Conservation (phyloP, 345 rosid species). For the Camelina laxa region DNA sequence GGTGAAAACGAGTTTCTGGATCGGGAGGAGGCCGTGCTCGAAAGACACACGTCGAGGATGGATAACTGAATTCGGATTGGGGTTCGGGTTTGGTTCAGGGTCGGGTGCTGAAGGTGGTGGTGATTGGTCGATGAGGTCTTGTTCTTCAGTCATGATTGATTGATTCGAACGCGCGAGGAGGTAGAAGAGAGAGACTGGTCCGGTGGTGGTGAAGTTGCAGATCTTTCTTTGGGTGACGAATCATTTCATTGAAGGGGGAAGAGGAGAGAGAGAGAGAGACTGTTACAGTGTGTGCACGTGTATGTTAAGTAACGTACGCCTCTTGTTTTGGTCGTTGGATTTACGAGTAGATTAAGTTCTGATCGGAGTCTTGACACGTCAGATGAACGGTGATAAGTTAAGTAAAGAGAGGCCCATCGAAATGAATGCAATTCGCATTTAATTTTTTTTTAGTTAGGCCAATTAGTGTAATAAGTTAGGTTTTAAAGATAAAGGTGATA, state of each 20-base stretch:
- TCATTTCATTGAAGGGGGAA: constrained; percentile 23
- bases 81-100: constrained; percentile 44
- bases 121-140: constrained; percentile 52
- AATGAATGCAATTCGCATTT: no score
- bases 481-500: constrained; percentile 9
- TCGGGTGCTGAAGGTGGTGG: constrained; percentile 53
- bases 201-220: constrained; percentile 47
- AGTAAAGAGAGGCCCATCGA: no score
- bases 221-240: constrained; percentile 48
- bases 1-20: constrained; percentile 82
- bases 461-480: constrained; percentile 16
- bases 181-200: constrained; percentile 26
- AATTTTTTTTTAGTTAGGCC: no score
- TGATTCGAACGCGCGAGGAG: constrained; percentile 28
- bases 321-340: constrained; percentile 37
- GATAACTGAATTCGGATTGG: constrained; percentile 57
- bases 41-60: constrained; percentile 91
- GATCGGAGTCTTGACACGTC: constrained; percentile 31
- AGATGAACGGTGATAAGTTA: not conserved
- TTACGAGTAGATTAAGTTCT: not conserved
- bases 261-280: constrained; percentile 14
- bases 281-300: constrained; percentile 27
- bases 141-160: constrained; percentile 58
- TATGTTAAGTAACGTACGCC: constrained; percentile 22
- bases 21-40: constrained; percentile 96